Evolutionary conservation across 768 basidiomycete genomes (phyloP), one percentile per base, ranked within the genome.

Genomic region (Mycena metata): DNA sequence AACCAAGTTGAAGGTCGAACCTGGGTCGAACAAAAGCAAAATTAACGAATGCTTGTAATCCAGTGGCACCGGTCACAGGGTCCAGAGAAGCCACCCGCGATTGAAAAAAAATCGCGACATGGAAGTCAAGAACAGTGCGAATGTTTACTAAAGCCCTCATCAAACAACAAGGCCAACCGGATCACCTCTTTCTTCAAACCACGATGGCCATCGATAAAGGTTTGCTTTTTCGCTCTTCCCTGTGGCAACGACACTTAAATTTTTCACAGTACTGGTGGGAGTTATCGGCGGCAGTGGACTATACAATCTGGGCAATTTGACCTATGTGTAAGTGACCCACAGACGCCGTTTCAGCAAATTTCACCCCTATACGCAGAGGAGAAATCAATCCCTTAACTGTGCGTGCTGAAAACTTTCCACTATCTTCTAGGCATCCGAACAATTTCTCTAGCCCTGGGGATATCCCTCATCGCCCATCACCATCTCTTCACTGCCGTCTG

Each of bases 271-370:
- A 19, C 83, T 95, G 51, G 87, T 96, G 54, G 96, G 95, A 42
- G 91, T 96, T 57, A 96, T 97, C 66, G 96, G 96, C 21, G 96
- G 96, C 33, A 95, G 92, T 72, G 96, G 96, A 7, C 80, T 98
- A 30, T 99, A 98, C 83, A 90, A 96, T 77, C 86, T 99, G 43
- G 93, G 96, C 79, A 96, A 97, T 79, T 83, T 99, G 64, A 94
- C 91, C 15, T 86, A 92, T 69, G 84, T 96, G 96, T 96, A 77
- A 81, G 94, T 84, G 11, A 19, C 36, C 50, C 21, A 45, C 33
- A 26, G 52, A n/a, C 19, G 41, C 21, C 45, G n/a, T 9, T 13
- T 11, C 41, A 24, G 16, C 15, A 50, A 57, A 46, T 49, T 60
- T 50, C 1, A 19, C 56, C 8, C 39, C 39, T 39, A 4, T 30